A percentile compares a stretch with the other conserved stretches of the same genome.
Conservation (phyloP, 2,329 filamentous ascomycete genomes). For the Ilyonectria mors-panacis region DNA sequence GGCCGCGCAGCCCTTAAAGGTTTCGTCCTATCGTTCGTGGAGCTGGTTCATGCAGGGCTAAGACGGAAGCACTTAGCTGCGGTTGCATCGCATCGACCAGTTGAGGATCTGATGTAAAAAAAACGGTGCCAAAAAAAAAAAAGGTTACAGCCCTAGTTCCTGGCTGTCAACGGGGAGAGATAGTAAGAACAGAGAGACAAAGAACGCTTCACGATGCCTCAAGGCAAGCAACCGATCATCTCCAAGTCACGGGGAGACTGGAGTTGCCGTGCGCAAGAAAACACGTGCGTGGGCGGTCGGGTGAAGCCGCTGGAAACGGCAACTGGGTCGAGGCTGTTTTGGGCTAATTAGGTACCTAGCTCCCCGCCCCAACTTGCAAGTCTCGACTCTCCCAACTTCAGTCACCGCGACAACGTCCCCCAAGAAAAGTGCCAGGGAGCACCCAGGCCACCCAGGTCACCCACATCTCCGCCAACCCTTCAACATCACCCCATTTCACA, state of each 20-base stretch:
- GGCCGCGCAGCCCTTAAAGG: conserved; percentile 16
- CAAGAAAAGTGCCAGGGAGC: conserved; percentile 27
- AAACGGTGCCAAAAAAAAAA: background rate
- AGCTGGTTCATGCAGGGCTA: conserved; percentile 29
- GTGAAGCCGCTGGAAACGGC: conserved; percentile 14
- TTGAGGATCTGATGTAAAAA: background rate
- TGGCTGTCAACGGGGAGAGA: background rate
- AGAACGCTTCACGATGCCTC: background rate
- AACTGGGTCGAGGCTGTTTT: background rate
- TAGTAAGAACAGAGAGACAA: background rate
- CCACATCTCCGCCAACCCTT: conserved; percentile 29
- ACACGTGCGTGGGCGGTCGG: conserved; percentile 14
- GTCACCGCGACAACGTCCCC: conserved; percentile 41
- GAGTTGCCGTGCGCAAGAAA: background rate
- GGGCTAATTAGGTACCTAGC: conserved; percentile 5
- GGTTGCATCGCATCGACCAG: conserved; percentile 22
- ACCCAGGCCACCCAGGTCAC: conserved; percentile 21
- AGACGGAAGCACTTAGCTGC: conserved; percentile 1
- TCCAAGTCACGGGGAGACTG: background rate
- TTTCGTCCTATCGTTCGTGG: conserved; percentile 29
- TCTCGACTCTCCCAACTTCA: conserved; percentile 15
- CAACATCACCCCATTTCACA: conserved; percentile 47
- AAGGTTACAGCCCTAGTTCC: conserved; percentile 1
- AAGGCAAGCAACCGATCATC: background rate
- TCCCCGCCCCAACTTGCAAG: no score